Evolutionary conservation across 495 filamentous ascomycete species (phyloP).

Genomic region (Cladorrhinum samala): DNA sequence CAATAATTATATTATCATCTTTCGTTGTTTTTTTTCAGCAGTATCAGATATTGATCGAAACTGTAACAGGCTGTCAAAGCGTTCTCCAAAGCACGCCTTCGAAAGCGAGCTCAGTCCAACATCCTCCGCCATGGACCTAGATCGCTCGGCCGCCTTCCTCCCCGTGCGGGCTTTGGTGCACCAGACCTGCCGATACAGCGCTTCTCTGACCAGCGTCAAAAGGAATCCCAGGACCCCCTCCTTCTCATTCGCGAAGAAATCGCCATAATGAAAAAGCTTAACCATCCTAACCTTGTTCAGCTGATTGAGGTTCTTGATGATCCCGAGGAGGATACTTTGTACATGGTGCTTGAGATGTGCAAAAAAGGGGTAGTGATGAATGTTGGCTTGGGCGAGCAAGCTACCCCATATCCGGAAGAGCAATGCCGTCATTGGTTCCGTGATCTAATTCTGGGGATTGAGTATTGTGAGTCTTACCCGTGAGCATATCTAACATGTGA

Average conservation of each 20-base stretch:
- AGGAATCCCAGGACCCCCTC: slow-evolving; percentile 68
- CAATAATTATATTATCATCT: no score
- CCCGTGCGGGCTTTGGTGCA: slow-evolving; percentile 46
- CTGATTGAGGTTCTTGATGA: slow-evolving; percentile 94
- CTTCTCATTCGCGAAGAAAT: slow-evolving; percentile 93
- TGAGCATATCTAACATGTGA: no score
- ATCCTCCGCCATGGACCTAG: slow-evolving; percentile 58
- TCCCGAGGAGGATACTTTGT: slow-evolving; percentile 88
- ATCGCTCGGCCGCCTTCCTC: slow-evolving; percentile 31
- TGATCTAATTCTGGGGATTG: slow-evolving; percentile 91
- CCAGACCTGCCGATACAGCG: slow-evolving; percentile 58
- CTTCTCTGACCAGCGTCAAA: slow-evolving; percentile 37
- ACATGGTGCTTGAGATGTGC: slow-evolving; percentile 99
- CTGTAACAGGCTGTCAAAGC: slow-evolving; percentile 79
- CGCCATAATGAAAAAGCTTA: slow-evolving; percentile 97
- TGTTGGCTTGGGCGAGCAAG: slow-evolving; percentile 76
- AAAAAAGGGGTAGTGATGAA: slow-evolving; percentile 98
- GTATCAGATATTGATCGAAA: not conserved
- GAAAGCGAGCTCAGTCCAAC: slow-evolving; percentile 91
- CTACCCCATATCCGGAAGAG: slow-evolving; percentile 79
- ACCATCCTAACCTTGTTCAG: slow-evolving; percentile 88
- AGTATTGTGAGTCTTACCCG: slow-evolving; percentile 81
- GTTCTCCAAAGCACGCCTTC: slow-evolving; percentile 86
- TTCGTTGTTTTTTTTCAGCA: no score
- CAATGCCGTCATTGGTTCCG: slow-evolving; percentile 86